A percentile compares a stretch with the other conserved stretches of the same genome.
phyloP scores from a whole-genome alignment of 2,329 filamentous ascomycete species.

The Amesomyces nigricolor region DNA sequence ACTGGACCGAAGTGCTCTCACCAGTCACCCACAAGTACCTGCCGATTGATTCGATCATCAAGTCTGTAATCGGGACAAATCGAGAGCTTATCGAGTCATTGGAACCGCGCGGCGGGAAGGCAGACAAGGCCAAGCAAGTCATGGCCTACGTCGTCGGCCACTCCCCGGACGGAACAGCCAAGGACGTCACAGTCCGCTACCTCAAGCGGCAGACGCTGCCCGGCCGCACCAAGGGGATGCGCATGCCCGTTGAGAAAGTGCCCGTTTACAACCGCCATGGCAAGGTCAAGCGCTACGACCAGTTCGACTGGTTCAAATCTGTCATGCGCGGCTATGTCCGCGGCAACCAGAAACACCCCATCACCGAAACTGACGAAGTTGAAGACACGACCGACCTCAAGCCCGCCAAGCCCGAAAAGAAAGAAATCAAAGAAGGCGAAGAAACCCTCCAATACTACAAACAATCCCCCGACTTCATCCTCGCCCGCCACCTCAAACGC shows the following conservation, averaged over 20 bases:
- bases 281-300: constrained; percentile 69
- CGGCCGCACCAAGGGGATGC: constrained; percentile 80
- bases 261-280: constrained; percentile 72
- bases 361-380: constrained; percentile 68
- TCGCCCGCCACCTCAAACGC: constrained; percentile 80
- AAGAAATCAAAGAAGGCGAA: constrained; percentile 65
- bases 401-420: constrained; percentile 66
- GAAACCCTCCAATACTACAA: constrained; percentile 88
- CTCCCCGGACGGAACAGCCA: constrained; percentile 78
- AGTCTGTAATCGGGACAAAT: constrained; percentile 62
- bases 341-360: constrained; percentile 42
- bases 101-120: constrained; percentile 75
- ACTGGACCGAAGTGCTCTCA: constrained; percentile 89
- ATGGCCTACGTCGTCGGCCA: constrained; percentile 85
- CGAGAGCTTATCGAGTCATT: constrained; percentile 67
- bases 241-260: constrained; percentile 73
- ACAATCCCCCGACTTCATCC: constrained; percentile 73
- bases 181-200: constrained; percentile 91
- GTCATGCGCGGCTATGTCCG: constrained; percentile 68
- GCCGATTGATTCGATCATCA: constrained; percentile 70
- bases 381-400: constrained; percentile 76
- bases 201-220: constrained; percentile 75
- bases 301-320: constrained; percentile 83
- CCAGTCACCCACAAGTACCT: constrained; percentile 73
- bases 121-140: constrained; percentile 80